A percentile compares a stretch with the other conserved stretches of the same genome.
These are phyloP conservation scores for Mortierella sp. DNA, from an alignment of 371 early-diverging fungal genomes.

Conservation along the genomic window DNA sequence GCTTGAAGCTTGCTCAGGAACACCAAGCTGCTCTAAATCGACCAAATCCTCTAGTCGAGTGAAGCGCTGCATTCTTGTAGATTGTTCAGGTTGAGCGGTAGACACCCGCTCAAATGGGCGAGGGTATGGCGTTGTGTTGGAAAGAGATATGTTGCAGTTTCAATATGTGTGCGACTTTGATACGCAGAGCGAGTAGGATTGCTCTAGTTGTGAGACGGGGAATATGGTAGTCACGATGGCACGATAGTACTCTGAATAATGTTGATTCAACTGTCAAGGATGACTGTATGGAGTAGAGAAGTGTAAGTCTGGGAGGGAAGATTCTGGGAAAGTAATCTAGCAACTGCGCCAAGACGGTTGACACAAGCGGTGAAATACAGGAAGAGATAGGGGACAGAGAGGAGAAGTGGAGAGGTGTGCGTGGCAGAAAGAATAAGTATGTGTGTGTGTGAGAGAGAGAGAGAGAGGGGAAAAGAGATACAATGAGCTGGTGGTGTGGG, in stretches of 20 bases:
- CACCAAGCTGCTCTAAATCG: slow-evolving; percentile 18
- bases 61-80: slow-evolving; percentile 28
- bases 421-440: neutral
- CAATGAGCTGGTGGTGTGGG: too few relatives aligned
- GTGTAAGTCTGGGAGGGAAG: neutral
- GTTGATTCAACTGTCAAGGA: too few relatives aligned
- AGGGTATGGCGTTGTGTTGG: neutral
- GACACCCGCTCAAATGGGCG: neutral
- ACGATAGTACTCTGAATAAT: too few relatives aligned
- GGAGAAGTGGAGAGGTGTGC: neutral
- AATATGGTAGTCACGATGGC: neutral
- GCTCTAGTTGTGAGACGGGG: neutral
- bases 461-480: too few relatives aligned
- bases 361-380: too few relatives aligned
- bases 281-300: neutral
- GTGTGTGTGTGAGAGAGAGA: neutral
- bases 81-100: neutral
- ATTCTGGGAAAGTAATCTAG: neutral
- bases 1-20: neutral
- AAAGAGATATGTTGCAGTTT: too few relatives aligned
- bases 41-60: slow-evolving; percentile 33
- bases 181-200: neutral
- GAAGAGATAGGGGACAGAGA: neutral
- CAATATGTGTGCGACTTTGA: too few relatives aligned
- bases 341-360: too few relatives aligned